Evolutionary conservation across 163 green algal species (phyloP), one percentile per base, ranked within the genome.

Genomic region (Chlamydomonas reinhardtii): DNA sequence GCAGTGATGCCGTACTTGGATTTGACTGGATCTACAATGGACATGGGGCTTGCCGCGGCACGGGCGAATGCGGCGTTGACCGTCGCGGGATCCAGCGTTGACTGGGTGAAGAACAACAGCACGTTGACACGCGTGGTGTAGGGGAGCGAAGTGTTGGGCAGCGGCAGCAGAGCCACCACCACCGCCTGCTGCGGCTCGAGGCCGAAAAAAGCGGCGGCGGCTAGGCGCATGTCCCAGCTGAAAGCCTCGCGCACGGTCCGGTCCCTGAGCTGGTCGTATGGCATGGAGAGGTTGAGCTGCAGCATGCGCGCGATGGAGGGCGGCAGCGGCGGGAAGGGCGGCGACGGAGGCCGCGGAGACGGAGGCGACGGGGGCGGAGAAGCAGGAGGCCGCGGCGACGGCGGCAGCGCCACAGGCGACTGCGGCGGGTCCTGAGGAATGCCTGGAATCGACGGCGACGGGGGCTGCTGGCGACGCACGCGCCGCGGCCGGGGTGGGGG

Each of bases 251-350:
- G 70, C 20, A 25, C 34, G 4, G 22, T 5, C 12, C 35, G 34
- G 24, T 75, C 35, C 2, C 22, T 20, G 22, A 75, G 35, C 35
- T 56, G 35, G 70, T 75, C 35, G 22, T 56, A 56, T 0, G 70
- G 70, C 70, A 59, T 59, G 29, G 70, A 56, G 4, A 75, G 35
- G 70, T 56, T 59, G 22, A 75, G 35, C 35, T 56, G 35, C 35
- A 75, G 35, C 70, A 75, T 75, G 29, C 70, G 35, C 34, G 70
- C 70, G 8, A 75, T 37, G 29, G 54, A 56, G 16, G 74, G 74
- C 20, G 54, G 56, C 74, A 37, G 56, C 52, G 56, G 56, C 9
- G 74, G 74, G 52, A 52, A 80, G 14, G 73, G 48, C 27, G 73
- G 43, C 43, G 34, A 29, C 9, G 73, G 43, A 27, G 73, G 73